Evolutionary conservation across 108 stramenopile genomes (phyloP).

Genomic region (Craspedostauros australis): DNA sequence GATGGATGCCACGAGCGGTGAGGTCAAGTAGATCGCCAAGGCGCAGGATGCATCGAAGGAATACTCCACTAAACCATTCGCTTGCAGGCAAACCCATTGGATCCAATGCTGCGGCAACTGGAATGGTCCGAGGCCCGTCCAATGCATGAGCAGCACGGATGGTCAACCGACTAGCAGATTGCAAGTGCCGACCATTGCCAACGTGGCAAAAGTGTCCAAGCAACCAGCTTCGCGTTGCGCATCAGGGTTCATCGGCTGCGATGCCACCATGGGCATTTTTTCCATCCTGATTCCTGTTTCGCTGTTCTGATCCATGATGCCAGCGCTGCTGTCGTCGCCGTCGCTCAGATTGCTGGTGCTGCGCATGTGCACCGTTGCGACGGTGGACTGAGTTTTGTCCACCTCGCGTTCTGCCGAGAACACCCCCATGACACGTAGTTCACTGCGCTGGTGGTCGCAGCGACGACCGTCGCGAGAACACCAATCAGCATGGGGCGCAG

Average conservation of each 20-base stretch:
- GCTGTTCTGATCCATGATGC: too few relatives aligned
- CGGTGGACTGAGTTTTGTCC: too few relatives aligned
- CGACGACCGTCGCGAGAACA: conserved; percentile 8
- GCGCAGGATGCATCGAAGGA: conserved; percentile 22
- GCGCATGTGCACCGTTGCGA: too few relatives aligned
- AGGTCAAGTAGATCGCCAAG: conserved; percentile 24
- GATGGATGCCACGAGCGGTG: conserved; percentile 13
- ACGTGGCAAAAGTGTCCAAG: conserved; percentile 19
- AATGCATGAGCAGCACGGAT: conserved; percentile 4
- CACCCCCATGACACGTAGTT: conserved; percentile 20
- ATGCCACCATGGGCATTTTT: too few relatives aligned
- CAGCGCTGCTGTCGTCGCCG: too few relatives aligned
- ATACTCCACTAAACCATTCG: conserved; percentile 26
- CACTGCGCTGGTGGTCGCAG: conserved; percentile 10
- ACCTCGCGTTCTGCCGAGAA: background rate
- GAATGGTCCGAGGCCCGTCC: conserved; percentile 10
- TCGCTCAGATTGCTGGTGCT: too few relatives aligned
- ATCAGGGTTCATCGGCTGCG: too few relatives aligned
- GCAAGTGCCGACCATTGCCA: conserved; percentile 21
- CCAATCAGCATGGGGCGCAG: conserved; percentile 5
- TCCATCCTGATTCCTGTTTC: too few relatives aligned
- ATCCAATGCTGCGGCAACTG: background rate
- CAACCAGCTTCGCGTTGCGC: too few relatives aligned
- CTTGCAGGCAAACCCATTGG: background rate
- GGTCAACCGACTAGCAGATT: conserved; percentile 22